Evolutionary conservation across 2,329 filamentous ascomycete species (phyloP), one percentile per base, ranked within the genome.

Genomic region (Grosmannia huntii): DNA sequence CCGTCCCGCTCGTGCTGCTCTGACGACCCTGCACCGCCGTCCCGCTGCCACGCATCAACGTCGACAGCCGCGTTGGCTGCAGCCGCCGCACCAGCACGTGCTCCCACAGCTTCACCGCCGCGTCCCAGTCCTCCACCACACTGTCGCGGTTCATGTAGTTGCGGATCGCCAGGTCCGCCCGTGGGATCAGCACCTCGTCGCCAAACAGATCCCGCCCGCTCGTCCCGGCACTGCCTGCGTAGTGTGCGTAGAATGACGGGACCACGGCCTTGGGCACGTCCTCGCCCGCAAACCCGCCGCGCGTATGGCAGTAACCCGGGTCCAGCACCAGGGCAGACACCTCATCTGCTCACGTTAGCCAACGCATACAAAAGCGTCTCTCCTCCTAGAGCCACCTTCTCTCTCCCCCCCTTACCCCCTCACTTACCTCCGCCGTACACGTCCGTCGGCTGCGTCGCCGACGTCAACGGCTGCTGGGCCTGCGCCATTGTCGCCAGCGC

Each of bases 251-350:
- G 75, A 87, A 90, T 51, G 90, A 94, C 31, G 92, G 91, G 60
- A 95, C 81, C 59, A 97, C 85, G 33, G 89, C 90, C 76, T 97
- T 97, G 65, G 94, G 94, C 0, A 90, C 87, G 74, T 99, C 94
- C 81, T 99, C 95, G 68, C 95, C 94, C 14, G 95, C 95, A 68
- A 97, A 99, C 60, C 94, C 94, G 60, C 91, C 94, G 73, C 95
- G 90, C 48, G 89, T 91, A 65, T 84, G 86, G 68, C 88, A 89
- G 75, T 90, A 96, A 62, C 95, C 94, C 3, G 94, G 89, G 69
- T 99, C 94, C 68, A 99, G 89, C 44, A 99, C 89, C 65, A 99
- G 87, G 56, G 95, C 95, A 41, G 91, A 95, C 64, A 99, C 91
- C 76, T 99, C 94, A 77, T 99, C 94, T 96, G 66, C 59, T 49